Evolutionary conservation across 2,329 filamentous ascomycete species (phyloP).

Genomic region (Diaporthe citriasiana): DNA sequence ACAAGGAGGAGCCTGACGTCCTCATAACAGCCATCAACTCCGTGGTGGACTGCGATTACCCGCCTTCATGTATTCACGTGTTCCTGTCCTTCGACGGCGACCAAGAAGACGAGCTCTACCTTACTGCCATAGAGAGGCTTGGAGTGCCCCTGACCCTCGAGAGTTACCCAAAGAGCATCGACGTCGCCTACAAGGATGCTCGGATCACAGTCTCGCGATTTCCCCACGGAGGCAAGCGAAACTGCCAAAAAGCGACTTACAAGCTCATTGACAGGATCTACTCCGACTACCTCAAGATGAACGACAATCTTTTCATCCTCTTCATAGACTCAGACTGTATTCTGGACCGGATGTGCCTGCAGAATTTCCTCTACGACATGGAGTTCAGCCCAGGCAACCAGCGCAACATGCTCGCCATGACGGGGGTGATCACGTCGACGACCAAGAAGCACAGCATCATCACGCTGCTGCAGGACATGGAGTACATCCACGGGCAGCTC

Average conservation of each 20-base stretch:
- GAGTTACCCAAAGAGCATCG: conserved; percentile 89
- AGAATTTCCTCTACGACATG: conserved; percentile 99
- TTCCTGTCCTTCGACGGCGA: conserved; percentile 97
- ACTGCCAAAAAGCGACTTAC: conserved; percentile 94
- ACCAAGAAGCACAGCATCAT: conserved; percentile 90
- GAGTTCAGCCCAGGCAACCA: conserved; percentile 94
- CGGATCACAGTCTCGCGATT: conserved; percentile 94
- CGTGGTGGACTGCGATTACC: conserved; percentile 94
- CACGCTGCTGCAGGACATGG: conserved; percentile 96
- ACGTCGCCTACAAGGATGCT: conserved; percentile 85
- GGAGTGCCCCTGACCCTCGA: conserved; percentile 84
- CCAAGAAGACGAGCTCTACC: conserved; percentile 88
- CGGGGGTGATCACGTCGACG: conserved; percentile 95
- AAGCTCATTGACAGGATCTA: conserved; percentile 95
- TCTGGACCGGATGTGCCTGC: conserved; percentile 88
- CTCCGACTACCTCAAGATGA: conserved; percentile 84
- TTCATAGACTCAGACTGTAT: conserved; percentile 99
- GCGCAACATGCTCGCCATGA: conserved; percentile 96
- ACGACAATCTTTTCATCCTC: conserved; percentile 94
- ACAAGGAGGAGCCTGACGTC: conserved; percentile 89
- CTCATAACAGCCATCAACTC: conserved; percentile 91
- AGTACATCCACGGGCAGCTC: conserved; percentile 96
- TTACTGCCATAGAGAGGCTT: conserved; percentile 86
- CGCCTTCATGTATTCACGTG: conserved; percentile 90
- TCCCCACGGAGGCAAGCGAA: conserved; percentile 91